These are phyloP conservation scores for Fusarium zealandicum DNA, from an alignment of 2,329 filamentous ascomycete genomes.

Conservation along the genomic window DNA sequence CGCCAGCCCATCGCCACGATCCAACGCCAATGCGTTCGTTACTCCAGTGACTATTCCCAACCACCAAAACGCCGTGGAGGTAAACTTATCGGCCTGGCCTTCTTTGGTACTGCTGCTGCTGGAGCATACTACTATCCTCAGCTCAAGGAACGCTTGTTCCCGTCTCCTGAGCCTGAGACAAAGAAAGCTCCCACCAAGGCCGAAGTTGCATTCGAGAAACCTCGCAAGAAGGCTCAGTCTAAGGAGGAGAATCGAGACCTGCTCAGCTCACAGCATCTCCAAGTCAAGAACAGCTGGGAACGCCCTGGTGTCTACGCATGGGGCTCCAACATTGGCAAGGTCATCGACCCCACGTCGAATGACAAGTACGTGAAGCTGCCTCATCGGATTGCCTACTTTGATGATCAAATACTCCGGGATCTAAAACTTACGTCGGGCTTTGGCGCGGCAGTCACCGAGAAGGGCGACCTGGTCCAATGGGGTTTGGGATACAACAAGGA, in stretches of 20 bases:
- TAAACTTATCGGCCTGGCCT: slow-evolving; percentile 43
- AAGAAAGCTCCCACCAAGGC: slow-evolving; percentile 47
- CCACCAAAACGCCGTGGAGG: slow-evolving; percentile 37
- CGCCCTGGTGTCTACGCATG: slow-evolving; percentile 92
- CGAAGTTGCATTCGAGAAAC: slow-evolving; percentile 72
- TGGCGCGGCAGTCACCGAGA: slow-evolving; percentile 86
- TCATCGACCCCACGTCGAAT: slow-evolving; percentile 84
- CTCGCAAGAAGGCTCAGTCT: slow-evolving; percentile 62
- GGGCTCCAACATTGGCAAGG: slow-evolving; percentile 85
- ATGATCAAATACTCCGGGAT: slow-evolving; percentile 83
- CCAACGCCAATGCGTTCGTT: slow-evolving; percentile 44
- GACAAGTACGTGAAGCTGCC: slow-evolving; percentile 83
- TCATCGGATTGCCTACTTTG: slow-evolving; percentile 79
- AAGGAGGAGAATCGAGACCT: slow-evolving; percentile 77
- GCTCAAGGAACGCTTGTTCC: slow-evolving; percentile 41
- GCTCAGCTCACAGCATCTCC: slow-evolving; percentile 84
- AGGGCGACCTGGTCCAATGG: slow-evolving; percentile 92
- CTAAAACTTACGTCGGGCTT: slow-evolving; percentile 84
- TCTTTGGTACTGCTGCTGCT: slow-evolving; percentile 51
- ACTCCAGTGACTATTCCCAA: slow-evolving; percentile 37
- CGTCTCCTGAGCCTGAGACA: slow-evolving; percentile 25
- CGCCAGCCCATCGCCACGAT: slow-evolving; percentile 31
- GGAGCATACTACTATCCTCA: slow-evolving; percentile 50
- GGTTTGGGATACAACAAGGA: slow-evolving; percentile 76
- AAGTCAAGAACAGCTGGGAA: slow-evolving; percentile 82